Evolutionary conservation across 225 moss, liverwort and hornwort species (phyloP).

Genomic region (Thuidium tamariscinum): DNA sequence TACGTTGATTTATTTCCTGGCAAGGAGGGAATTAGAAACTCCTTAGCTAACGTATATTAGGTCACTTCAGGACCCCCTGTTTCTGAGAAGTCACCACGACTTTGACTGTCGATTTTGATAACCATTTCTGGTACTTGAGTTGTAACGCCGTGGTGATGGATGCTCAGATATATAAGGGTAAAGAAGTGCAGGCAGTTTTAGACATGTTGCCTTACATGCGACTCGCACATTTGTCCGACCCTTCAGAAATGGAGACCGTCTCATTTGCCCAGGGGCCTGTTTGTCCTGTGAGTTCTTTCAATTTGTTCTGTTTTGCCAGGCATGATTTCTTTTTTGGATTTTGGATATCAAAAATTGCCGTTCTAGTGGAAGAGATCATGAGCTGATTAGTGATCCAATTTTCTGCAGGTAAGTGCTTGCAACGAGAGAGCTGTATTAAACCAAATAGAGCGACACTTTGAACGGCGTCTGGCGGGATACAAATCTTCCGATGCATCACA

Average conservation of each 20-base stretch:
- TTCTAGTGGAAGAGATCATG: neutral
- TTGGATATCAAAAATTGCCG: neutral
- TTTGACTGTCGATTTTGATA: neutral
- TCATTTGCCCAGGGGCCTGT: slow-evolving; percentile 85
- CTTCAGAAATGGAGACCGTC: slow-evolving; percentile 83
- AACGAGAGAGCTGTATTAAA: slow-evolving; percentile 88
- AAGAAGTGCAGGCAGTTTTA: slow-evolving; percentile 72
- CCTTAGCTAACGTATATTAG: neutral
- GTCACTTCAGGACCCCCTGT: neutral
- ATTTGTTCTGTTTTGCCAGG: neutral
- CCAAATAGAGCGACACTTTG: slow-evolving; percentile 60
- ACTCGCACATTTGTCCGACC: slow-evolving; percentile 75
- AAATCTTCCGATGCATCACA: slow-evolving; percentile 48
- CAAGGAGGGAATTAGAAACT: neutral
- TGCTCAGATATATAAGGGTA: slow-evolving; percentile 78
- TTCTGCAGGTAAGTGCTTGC: slow-evolving; percentile 76
- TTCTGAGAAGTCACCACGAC: neutral
- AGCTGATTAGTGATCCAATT: slow-evolving; percentile 1
- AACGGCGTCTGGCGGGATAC: slow-evolving; percentile 70
- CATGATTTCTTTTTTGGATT: neutral
- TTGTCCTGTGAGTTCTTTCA: slow-evolving; percentile 58
- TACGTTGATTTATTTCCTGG: neutral
- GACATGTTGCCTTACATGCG: slow-evolving; percentile 94
- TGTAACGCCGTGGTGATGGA: neutral
- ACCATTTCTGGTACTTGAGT: neutral